Base-by-base conservation (phyloP, 1,284 basidiomycete genomes). In the Earliella scabrosa region DNA sequence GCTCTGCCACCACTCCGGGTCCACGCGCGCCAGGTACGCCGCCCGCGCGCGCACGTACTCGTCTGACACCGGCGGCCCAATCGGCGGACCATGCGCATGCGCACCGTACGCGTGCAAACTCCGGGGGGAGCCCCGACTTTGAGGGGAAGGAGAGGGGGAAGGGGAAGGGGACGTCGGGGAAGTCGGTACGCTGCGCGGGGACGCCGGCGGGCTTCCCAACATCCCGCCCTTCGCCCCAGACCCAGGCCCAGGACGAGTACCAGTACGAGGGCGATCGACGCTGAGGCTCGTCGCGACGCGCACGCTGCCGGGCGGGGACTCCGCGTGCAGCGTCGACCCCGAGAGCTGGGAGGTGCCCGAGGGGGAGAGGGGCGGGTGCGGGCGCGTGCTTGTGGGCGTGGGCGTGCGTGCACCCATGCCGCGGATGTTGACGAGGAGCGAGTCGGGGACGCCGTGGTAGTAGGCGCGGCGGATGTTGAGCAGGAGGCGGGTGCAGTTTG, bases 381-480 rank as follows among this genome's bases (percentile, higher is more conserved):
- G 35, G 38, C 36, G 18, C 40, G 20, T 4, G 59, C 51, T n/a
- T n/a, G n/a, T n/a, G n/a, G n/a, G n/a, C n/a, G n/a, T n/a, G n/a
- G n/a, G n/a, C n/a, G n/a, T n/a, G n/a, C n/a, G n/a, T 23, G 43
- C 32, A 44, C 50, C 48, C 39, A 52, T 50, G 46, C 50, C 51
- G 57, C 58, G 54, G 45, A 56, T 56, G 58, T 57, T 60, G 45
- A 47, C 39, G 35, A 60, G 59, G 35, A 61, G 27, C 26, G 57
- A 46, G 57, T 57, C 60, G 48, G 54, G 43, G 39, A 48, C 56
- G 49, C 61, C 63, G 8, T 59, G 47, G 51, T 68, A 68, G 60
- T 68, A 68, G 21, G 67, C 67, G 45, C 63, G 64, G 3, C 67
- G 66, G 52, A 68, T 67, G 52, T 67, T 68, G 49, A 68, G 59